These are phyloP conservation scores for Fusarium buharicum DNA, from an alignment of 2,329 filamentous ascomycete genomes.

Conservation along the genomic window DNA sequence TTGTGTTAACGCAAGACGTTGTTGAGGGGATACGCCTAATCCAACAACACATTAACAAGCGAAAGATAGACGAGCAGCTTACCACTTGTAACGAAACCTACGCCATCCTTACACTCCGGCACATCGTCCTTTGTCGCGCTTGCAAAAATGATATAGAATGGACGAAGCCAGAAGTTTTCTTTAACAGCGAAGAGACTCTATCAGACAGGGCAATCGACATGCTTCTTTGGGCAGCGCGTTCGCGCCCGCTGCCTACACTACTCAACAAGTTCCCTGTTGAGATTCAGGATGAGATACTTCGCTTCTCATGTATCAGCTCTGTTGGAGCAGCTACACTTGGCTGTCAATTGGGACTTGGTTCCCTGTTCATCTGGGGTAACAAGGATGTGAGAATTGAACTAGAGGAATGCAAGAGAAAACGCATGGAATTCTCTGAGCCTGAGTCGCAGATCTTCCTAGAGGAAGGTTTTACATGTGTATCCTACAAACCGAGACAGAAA, in stretches of 20 bases:
- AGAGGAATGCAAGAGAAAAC: slow-evolving; percentile 2
- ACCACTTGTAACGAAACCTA: neutral
- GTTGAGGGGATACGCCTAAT: neutral
- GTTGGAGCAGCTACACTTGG: neutral
- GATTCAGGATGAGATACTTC: slow-evolving; percentile 1
- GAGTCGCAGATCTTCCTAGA: neutral
- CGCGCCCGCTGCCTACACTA: neutral
- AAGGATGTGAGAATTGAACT: neutral
- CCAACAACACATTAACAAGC: neutral
- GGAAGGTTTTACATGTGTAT: slow-evolving; percentile 8
- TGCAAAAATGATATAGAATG: neutral
- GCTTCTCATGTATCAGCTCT: slow-evolving; percentile 1
- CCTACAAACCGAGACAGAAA: neutral
- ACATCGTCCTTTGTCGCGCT: slow-evolving; percentile 4
- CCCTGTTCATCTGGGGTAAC: neutral
- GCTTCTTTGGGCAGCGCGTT: slow-evolving; percentile 1
- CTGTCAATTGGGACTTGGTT: slow-evolving; percentile 6
- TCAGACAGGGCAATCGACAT: slow-evolving; percentile 3
- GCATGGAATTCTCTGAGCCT: neutral
- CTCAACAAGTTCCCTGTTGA: neutral
- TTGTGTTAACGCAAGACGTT: neutral
- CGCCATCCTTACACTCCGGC: slow-evolving; percentile 1
- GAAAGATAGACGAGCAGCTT: neutral
- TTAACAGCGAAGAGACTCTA: neutral
- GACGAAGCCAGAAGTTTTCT: slow-evolving; percentile 8